Percentiles rank a stretch among this genome's conserved stretches.
Evolutionary conservation across 2,329 filamentous ascomycete genomes (phyloP).

Genomic region (Colletotrichum camelliae): DNA sequence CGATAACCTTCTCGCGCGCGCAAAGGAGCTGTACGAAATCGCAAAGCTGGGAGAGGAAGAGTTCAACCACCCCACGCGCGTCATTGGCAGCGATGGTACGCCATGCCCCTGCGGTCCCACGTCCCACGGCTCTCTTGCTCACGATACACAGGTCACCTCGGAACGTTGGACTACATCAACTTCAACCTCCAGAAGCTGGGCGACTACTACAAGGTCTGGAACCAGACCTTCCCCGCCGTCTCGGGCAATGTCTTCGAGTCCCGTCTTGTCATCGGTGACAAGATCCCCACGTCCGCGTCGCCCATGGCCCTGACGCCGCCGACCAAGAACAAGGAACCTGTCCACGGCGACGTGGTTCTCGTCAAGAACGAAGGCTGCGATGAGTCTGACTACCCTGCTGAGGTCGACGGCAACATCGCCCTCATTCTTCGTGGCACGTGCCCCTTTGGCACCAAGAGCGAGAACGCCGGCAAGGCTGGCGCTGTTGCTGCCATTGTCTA

Average conservation of each 20-base stretch:
- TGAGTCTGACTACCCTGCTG: constrained; percentile 65
- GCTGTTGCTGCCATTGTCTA: constrained; percentile 76
- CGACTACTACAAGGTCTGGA: constrained; percentile 67
- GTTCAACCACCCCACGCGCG: constrained; percentile 72
- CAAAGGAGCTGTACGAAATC: constrained; percentile 66
- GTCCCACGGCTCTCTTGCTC: constrained; percentile 9
- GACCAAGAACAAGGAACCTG: constrained; percentile 63
- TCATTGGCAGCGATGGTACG: constrained; percentile 70
- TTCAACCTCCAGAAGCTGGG: constrained; percentile 57
- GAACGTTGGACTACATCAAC: constrained; percentile 68
- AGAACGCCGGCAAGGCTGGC: constrained; percentile 70
- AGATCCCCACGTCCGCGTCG: constrained; percentile 53
- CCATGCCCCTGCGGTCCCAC: background rate
- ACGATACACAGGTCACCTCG: constrained; percentile 59
- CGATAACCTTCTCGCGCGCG: constrained; percentile 62
- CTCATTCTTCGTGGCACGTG: constrained; percentile 75
- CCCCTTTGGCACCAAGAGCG: constrained; percentile 74
- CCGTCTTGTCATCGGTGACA: constrained; percentile 59
- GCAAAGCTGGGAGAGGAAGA: constrained; percentile 64
- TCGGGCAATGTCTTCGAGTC: constrained; percentile 65
- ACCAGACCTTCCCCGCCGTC: constrained; percentile 68
- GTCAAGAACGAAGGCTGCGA: constrained; percentile 69
- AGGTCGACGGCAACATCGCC: constrained; percentile 68
- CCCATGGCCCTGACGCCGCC: constrained; percentile 73
- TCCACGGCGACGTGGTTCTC: constrained; percentile 64